Conservation (phyloP, 2,329 filamentous ascomycete genomes). For the Macroventuria anomochaeta region DNA sequence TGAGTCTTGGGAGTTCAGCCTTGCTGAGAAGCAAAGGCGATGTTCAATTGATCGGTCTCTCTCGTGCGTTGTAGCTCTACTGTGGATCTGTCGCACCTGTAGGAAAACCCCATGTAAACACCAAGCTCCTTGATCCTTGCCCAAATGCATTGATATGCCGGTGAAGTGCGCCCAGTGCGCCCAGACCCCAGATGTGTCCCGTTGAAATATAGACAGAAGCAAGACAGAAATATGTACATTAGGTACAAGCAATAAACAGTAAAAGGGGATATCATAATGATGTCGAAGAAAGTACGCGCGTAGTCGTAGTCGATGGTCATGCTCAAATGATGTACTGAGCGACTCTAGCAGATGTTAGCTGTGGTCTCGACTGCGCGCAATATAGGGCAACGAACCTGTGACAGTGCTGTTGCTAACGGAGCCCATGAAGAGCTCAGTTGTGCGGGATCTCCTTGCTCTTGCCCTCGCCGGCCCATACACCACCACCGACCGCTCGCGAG, state of each 20-base stretch:
- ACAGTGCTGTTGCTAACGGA: slow-evolving; percentile 13
- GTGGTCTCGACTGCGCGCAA: background rate
- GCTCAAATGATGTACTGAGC: slow-evolving; percentile 7
- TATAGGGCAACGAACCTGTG: slow-evolving; percentile 14
- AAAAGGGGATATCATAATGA: slow-evolving; percentile 25
- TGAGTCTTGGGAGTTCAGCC: slow-evolving; percentile 7
- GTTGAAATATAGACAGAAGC: slow-evolving; percentile 11
- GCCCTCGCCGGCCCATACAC: slow-evolving; percentile 53
- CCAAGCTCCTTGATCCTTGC: slow-evolving; percentile 14
- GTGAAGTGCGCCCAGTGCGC: slow-evolving; percentile 16
- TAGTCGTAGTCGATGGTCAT: slow-evolving; percentile 4
- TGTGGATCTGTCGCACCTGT: slow-evolving; percentile 4
- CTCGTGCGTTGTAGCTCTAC: slow-evolving; percentile 6
- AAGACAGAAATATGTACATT: slow-evolving; percentile 27
- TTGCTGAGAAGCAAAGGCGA: slow-evolving; percentile 7
- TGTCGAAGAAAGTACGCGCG: slow-evolving; percentile 7
- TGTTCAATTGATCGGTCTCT: slow-evolving; percentile 7
- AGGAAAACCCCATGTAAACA: slow-evolving; percentile 6
- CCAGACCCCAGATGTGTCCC: slow-evolving; percentile 7
- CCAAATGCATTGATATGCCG: slow-evolving; percentile 18
- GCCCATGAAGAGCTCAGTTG: slow-evolving; percentile 19
- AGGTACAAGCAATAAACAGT: slow-evolving; percentile 19
- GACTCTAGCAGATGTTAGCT: slow-evolving; percentile 12
- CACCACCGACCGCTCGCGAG: slow-evolving; percentile 56
- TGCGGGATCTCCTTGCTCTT: slow-evolving; percentile 46